These are phyloP conservation scores for Chlamydomonas reinhardtii DNA, from an alignment of 163 green algal genomes.

Conservation along the genomic window DNA sequence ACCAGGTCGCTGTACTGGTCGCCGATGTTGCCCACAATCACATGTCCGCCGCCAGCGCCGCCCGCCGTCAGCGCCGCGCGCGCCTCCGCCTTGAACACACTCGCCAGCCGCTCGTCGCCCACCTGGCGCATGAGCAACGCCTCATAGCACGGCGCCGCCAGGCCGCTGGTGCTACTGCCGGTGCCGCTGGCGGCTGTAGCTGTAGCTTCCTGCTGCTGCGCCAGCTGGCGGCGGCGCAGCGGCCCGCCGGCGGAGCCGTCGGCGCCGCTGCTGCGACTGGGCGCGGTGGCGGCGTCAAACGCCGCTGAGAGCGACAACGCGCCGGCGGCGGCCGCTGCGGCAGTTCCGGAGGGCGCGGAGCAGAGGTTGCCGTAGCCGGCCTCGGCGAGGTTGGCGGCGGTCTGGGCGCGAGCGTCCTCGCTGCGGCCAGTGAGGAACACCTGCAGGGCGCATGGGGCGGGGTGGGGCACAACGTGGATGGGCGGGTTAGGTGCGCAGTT, in stretches of 20 bases:
- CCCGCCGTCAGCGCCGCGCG: not conserved
- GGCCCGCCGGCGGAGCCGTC: not conserved
- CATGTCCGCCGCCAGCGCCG: conserved; percentile 1
- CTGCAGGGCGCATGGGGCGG: not conserved
- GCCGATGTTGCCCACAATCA: conserved; percentile 64
- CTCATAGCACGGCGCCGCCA: conserved; percentile 10
- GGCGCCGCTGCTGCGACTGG: too few relatives aligned
- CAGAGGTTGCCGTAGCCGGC: conserved; percentile 64
- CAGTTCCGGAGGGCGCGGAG: not conserved
- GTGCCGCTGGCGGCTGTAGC: not conserved
- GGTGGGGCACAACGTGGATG: too few relatives aligned
- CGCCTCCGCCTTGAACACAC: conserved; percentile 70
- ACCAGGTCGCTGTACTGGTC: conserved; percentile 71
- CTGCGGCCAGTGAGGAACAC: conserved; percentile 78
- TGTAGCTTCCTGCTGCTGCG: not conserved
- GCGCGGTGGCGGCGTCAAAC: not conserved
- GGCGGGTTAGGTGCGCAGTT: too few relatives aligned
- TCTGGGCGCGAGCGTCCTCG: conserved; percentile 59
- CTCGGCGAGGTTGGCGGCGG: conserved; percentile 66
- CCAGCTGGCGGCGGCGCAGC: not conserved
- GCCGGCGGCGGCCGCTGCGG: not conserved
- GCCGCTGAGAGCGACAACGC: not conserved
- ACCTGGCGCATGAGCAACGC: conserved; percentile 35
- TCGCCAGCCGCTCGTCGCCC: conserved; percentile 57
- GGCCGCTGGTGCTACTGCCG: not conserved